Base-by-base conservation (phyloP, 352 stramenopile genomes). In the Phytophthora brassicae region DNA sequence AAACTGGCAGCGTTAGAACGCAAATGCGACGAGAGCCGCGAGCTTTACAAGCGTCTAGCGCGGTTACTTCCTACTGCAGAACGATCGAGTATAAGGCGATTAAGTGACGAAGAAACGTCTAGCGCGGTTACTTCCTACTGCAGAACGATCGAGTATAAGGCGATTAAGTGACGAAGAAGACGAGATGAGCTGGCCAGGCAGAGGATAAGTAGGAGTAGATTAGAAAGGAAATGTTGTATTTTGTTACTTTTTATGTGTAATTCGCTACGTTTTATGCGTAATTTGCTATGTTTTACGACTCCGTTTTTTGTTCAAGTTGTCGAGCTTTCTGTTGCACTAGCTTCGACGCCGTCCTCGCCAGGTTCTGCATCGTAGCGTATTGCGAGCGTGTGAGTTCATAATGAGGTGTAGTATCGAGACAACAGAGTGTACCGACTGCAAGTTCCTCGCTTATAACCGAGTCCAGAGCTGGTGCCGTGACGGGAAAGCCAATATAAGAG, bases 401-500 rank as follows among this genome's bases (percentile, higher is more conserved):
- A n/a, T 56, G 61, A 6, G 66, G 58, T 58, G 82, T 61, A n/a
- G 33, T 59, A 44, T 79, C 76, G 6, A 86, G 54, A 50, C 74
- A 86, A 53, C 77, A 88, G 20, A 90, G 60, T 0, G 77, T 75
- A 2, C 77, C 81, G 7, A 90, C 71, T 5, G 77, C 66, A 11
- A 77, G 64, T 43, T 70, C 29, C 9, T 64, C 38, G 26, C 70
- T 64, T 11, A 42, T 24, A 36, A 48, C 38, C 7, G 7, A 22
- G 28, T 56, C 19, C 5, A 11, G 23, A 6, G 35, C 13, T 13
- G 66, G 59, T 9, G 60, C 60, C 1, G 64, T 66, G 24, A 90
- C 38, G 1, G 81, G 78, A 53, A 90, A 86, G 28, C 81, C 81
- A 43, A 79, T 70, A 68, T 86, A 90, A 56, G 79, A 81, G 33